Evolutionary conservation across 768 basidiomycete genomes (phyloP), one percentile per base, ranked within the genome.

Genomic region (Mycena metata): DNA sequence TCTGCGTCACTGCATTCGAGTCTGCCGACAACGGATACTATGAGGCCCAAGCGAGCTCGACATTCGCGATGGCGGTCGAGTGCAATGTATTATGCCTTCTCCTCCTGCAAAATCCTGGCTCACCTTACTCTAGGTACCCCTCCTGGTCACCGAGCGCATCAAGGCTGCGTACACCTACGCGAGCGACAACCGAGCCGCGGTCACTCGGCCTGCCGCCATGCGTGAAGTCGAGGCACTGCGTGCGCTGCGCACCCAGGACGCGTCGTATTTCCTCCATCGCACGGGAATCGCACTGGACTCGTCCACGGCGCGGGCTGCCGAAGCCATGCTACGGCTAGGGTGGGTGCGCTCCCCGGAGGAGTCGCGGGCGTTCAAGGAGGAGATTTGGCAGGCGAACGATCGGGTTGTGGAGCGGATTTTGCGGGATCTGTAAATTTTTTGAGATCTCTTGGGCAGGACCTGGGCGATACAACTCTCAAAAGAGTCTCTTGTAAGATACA

Each of bases 81-180:
- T 80, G 79, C 58, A 74, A 81, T 72, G 83, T 83, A 61, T 17
- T 57, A 36, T 15, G 11, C 39, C 24, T 43, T 17, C 30, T 39
- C 35, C 21, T 42, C 50, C 2, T 11, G 3, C 35, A 6, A 30
- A 30, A 11, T 36, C 52, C n/a, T 1, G 8, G 5, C 21, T 11
- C 43, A 45, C 61, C 56, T 55, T 17, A 17, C 46, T 16, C 8
- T 64, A 81, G 80, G 76, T 83, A 7, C 83, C 83, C 15, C 76
- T 83, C n/a, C 77, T 85, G 26, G 79, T 80, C 35, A 85, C 82
- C 3, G 73, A 76, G 19, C 83, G 81, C 64, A 81, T 80, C 43
- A 78, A 79, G 23, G 71, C 75, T 43, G 73, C 81, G 24, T 84
- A 85, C 66, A 75, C 74, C 5, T 82, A 83, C 64, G 79, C 79